A percentile compares a stretch with the other conserved stretches of the same genome.
Conservation (phyloP, 2,329 filamentous ascomycete species). For the Ascochyta fabae region DNA sequence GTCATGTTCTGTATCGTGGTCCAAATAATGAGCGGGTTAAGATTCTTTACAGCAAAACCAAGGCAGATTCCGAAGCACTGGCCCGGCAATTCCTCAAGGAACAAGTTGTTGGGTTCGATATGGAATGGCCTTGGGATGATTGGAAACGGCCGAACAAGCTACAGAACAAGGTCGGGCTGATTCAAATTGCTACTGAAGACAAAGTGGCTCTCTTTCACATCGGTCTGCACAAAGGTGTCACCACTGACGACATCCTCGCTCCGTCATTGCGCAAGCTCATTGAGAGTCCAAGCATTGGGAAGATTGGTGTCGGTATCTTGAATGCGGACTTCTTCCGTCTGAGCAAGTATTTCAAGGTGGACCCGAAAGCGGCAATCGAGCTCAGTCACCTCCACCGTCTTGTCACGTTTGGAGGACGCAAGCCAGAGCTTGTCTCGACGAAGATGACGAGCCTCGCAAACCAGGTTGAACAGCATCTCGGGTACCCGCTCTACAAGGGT, state of each 20-base stretch:
- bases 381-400: slow-evolving; percentile 82
- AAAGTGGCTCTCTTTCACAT: slow-evolving; percentile 84
- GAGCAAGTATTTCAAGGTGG: slow-evolving; percentile 67
- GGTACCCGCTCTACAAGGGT: slow-evolving; percentile 81
- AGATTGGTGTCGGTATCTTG: slow-evolving; percentile 78
- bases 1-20: slow-evolving; percentile 70
- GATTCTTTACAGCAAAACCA: slow-evolving; percentile 79
- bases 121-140: slow-evolving; percentile 76
- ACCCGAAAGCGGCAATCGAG: slow-evolving; percentile 74
- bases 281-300: slow-evolving; percentile 72
- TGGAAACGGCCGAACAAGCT: slow-evolving; percentile 54
- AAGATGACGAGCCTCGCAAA: slow-evolving; percentile 68
- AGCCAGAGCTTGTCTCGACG: slow-evolving; percentile 48
- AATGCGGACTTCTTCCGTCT: slow-evolving; percentile 68
- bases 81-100: slow-evolving; percentile 71
- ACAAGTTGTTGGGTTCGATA: slow-evolving; percentile 81
- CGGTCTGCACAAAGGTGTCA: slow-evolving; percentile 59
- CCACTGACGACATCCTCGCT: slow-evolving; percentile 65
- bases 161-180: slow-evolving; percentile 76
- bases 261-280: slow-evolving; percentile 75
- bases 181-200: slow-evolving; percentile 80
- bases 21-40: slow-evolving; percentile 62
- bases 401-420: slow-evolving; percentile 68
- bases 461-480: slow-evolving; percentile 74
- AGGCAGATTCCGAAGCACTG: slow-evolving; percentile 70